Evolutionary conservation across 805 yeast genomes (phyloP), one percentile per base, ranked within the genome.

Genomic region (Hanseniaspora occidentalis): DNA sequence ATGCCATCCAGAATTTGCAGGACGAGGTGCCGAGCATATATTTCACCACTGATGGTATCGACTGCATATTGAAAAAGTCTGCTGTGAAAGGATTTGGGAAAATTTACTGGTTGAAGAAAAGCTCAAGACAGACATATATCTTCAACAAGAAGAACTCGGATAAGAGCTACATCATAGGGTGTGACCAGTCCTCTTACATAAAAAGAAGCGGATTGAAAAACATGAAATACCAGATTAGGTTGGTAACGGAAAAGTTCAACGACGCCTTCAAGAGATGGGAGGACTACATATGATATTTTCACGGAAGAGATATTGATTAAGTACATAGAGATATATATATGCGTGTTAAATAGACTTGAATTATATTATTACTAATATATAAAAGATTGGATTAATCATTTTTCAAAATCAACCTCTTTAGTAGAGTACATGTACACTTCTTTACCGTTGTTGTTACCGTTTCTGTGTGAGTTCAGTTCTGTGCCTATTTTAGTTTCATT

Each of bases 101-200:
- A 39, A 46, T 61, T 24, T 49, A 54, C 41, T 60, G 65, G 65
- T 43, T 58, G 22, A 57, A 56, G 29, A 49, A 50, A 6, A 44
- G 46, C 2, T 53, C 50, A 35, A 49, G 64, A 39, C 42, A 36
- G 4, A 44, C 43, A 18, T 40, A 45, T 1, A 47, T 58, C 34
- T 47, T 51, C 47, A 55, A 55, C 13, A 33, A 19, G 33, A 51
- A 46, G 36, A 51, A 50, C 29, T 39, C 44, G 3, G 47, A 50
- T n/a, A 49, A 43, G 36, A 56, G 55, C 23, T 52, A 51, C 31
- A 43, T 49, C 20, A 47, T 48, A n/a, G 47, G 44, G 20, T 14
- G 43, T 14, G 45, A 43, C 14, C 45, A 45, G 3, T 41, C 46
- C 8, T 46, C 47, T 39, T 43, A 44, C 21, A 41, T 50, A 13